These are phyloP conservation scores for Pichia sp. DNA, from an alignment of 1,139 yeast species.

Conservation along the genomic window DNA sequence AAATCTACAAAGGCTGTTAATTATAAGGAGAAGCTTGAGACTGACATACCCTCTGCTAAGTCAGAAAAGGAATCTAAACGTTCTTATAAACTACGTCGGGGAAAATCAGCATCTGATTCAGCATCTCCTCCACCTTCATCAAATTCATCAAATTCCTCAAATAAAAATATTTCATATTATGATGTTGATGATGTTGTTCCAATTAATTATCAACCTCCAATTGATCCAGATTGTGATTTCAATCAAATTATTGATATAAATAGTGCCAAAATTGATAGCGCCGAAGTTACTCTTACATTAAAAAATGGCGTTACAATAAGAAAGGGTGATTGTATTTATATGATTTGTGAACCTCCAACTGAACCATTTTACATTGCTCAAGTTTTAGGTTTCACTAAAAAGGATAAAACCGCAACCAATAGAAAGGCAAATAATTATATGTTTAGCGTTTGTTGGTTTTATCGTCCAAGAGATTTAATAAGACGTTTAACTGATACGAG, in stretches of 20 bases:
- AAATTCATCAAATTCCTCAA: neutral
- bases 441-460: conserved; percentile 85
- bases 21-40: conserved; percentile 29
- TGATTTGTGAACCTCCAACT: conserved; percentile 91
- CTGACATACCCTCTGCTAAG: conserved; percentile 18
- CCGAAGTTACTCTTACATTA: conserved; percentile 17
- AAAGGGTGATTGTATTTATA: conserved; percentile 68
- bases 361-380: conserved; percentile 91
- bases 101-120: conserved; percentile 8
- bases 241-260: conserved; percentile 24
- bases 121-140: conserved; percentile 7
- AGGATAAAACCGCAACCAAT: conserved; percentile 23
- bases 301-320: conserved; percentile 30
- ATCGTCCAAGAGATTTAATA: conserved; percentile 81
- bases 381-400: conserved; percentile 65
- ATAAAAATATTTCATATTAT: conserved; percentile 10
- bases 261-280: conserved; percentile 24
- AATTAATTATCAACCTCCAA: conserved; percentile 30
- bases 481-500: conserved; percentile 66
- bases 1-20: conserved; percentile 27
- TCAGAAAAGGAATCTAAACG: conserved; percentile 3
- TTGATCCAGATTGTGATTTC: conserved; percentile 20
- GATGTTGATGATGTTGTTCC: conserved; percentile 30
- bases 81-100: conserved; percentile 6
- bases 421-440: conserved; percentile 43